Evolutionary conservation across 73 alveolate genomes (phyloP).

Genomic region (Tetrahymena malaccensis): DNA sequence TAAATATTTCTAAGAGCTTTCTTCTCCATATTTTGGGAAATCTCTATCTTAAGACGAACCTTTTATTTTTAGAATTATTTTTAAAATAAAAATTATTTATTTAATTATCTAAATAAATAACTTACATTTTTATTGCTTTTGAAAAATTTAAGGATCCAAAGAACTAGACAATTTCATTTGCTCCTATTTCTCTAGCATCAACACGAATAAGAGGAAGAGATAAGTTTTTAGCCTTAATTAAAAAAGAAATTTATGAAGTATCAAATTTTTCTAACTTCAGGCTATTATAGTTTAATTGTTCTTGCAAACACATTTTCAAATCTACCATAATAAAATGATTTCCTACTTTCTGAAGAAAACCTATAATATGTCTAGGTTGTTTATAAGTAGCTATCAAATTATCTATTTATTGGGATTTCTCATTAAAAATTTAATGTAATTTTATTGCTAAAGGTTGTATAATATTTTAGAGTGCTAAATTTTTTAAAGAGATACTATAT

Average conservation of each 20-base stretch:
- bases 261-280: background rate
- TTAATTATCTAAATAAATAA: no score
- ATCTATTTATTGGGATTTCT: background rate
- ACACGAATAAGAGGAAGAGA: background rate
- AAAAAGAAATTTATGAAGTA: background rate
- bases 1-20: background rate
- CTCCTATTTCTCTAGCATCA: background rate
- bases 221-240: background rate
- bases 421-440: background rate
- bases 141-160: background rate
- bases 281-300: background rate
- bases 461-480: background rate
- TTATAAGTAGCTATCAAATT: background rate
- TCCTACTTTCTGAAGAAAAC: background rate
- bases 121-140: background rate
- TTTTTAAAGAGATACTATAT: background rate
- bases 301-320: background rate
- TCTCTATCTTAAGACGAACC: background rate
- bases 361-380: background rate
- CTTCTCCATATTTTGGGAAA: background rate
- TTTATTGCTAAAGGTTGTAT: background rate
- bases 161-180: background rate
- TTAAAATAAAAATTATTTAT: no score
- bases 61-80: background rate
- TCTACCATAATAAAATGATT: background rate